These are phyloP conservation scores for Blechomonas ayalai DNA, from an alignment of 208 protist genomes.

Conservation along the genomic window DNA sequence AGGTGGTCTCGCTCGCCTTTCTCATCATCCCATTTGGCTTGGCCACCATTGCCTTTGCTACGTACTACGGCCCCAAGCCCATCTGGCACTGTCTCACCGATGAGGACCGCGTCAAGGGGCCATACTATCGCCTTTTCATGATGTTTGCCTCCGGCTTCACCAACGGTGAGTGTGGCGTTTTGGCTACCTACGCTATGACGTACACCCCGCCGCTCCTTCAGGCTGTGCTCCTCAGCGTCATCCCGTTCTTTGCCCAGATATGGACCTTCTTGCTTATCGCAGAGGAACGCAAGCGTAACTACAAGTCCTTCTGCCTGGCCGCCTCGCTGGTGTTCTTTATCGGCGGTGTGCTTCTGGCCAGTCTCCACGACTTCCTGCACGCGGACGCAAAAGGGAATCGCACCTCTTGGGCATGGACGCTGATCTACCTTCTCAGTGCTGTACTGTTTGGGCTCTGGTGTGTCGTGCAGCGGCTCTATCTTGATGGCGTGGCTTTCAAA, in stretches of 20 bases:
- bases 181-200: constrained; percentile 55
- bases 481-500: constrained; percentile 42
- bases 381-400: constrained; percentile 8
- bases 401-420: constrained; percentile 41
- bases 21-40: constrained; percentile 42
- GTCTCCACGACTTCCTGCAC: constrained; percentile 36
- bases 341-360: constrained; percentile 51
- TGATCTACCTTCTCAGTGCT: constrained; percentile 66
- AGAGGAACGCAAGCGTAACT: constrained; percentile 61
- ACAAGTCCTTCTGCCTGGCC: constrained; percentile 60
- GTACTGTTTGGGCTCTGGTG: constrained; percentile 75
- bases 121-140: constrained; percentile 50
- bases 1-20: constrained; percentile 50
- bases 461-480: constrained; percentile 74
- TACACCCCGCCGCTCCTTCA: constrained; percentile 78
- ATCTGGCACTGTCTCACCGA: constrained; percentile 44
- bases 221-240: constrained; percentile 59
- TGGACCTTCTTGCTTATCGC: constrained; percentile 73
- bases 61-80: constrained; percentile 25
- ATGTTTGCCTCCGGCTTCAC: constrained; percentile 63
- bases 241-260: constrained; percentile 68
- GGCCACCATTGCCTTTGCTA: constrained; percentile 21
- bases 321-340: constrained; percentile 59
- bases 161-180: constrained; percentile 45
- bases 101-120: constrained; percentile 39